Percentiles rank a stretch among this genome's conserved stretches.
Conservation (phyloP, 1,284 basidiomycete species). For the Vanrija sp. region DNA sequence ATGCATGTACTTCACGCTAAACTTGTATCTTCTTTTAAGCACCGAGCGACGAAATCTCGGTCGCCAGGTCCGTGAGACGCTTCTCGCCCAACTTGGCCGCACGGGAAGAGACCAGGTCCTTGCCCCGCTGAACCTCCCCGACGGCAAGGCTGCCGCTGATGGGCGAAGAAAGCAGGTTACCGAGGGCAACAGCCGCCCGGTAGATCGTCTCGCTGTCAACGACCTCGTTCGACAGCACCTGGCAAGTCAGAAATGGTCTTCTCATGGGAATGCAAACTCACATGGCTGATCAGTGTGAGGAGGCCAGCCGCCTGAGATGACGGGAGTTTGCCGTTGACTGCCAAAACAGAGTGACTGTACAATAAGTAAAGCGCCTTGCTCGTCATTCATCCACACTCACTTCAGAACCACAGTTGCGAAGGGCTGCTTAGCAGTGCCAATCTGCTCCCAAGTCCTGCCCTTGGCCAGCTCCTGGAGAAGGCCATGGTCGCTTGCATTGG, state of each 20-base stretch:
- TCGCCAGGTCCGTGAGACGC: conserved; percentile 43
- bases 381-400: conserved; percentile 23
- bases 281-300: conserved; percentile 22
- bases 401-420: conserved; percentile 45
- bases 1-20: conserved; percentile 16
- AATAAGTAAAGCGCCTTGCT: not conserved
- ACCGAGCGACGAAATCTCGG: conserved; percentile 33
- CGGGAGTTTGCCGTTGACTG: conserved; percentile 38
- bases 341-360: conserved; percentile 50
- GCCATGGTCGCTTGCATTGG: conserved; percentile 56
- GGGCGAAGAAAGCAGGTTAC: conserved; percentile 60
- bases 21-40: not conserved
- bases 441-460: conserved; percentile 22
- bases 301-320: conserved; percentile 24
- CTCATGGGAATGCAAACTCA: conserved; percentile 8
- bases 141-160: conserved; percentile 38
- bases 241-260: conserved; percentile 3
- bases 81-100: conserved; percentile 43
- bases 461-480: conserved; percentile 55
- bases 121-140: conserved; percentile 36
- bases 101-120: conserved; percentile 28
- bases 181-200: conserved; percentile 76
- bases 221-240: conserved; percentile 65
- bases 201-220: conserved; percentile 80
- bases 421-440: conserved; percentile 33